Evolutionary conservation across 768 basidiomycete species (phyloP).

Genomic region (Phaeotremella fagi): DNA sequence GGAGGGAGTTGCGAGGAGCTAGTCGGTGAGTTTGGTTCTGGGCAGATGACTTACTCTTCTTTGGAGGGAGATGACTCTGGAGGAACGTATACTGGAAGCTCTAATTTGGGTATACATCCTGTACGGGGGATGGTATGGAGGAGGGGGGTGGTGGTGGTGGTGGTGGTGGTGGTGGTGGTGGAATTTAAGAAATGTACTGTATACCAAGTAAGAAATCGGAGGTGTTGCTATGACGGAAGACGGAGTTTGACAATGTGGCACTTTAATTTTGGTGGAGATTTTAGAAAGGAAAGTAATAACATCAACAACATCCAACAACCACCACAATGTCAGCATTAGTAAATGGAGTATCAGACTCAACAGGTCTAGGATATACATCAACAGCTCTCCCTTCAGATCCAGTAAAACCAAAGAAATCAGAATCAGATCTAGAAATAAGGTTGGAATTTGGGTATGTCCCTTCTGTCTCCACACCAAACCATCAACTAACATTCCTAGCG

Average conservation of each 20-base stretch:
- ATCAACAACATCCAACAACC: background rate
- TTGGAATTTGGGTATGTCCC: constrained; percentile 45
- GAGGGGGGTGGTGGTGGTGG: background rate
- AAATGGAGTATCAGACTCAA: background rate
- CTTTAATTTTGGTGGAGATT: background rate
- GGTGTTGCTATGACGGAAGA: background rate
- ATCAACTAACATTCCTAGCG: constrained; percentile 17
- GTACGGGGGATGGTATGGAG: background rate
- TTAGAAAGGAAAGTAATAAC: background rate
- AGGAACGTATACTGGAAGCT: constrained; percentile 14
- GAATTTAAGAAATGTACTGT: background rate
- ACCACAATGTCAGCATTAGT: background rate
- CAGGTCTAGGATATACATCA: constrained; percentile 6
- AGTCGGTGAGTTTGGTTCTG: background rate
- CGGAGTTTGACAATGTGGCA: background rate
- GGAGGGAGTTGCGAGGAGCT: constrained; percentile 22
- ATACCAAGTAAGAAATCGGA: background rate
- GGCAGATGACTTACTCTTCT: constrained; percentile 18
- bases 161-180: background rate
- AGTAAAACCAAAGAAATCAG: background rate
- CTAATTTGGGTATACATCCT: constrained; percentile 25
- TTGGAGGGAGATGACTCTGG: constrained; percentile 15
- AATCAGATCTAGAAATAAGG: constrained; percentile 39
- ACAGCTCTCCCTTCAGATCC: background rate
- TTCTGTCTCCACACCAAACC: background rate